A percentile compares a stretch with the other conserved stretches of the same genome.
These are phyloP conservation scores for Phycomyces blakesleeanus DNA, from an alignment of 192 early-diverging fungal genomes.

Conservation along the genomic window DNA sequence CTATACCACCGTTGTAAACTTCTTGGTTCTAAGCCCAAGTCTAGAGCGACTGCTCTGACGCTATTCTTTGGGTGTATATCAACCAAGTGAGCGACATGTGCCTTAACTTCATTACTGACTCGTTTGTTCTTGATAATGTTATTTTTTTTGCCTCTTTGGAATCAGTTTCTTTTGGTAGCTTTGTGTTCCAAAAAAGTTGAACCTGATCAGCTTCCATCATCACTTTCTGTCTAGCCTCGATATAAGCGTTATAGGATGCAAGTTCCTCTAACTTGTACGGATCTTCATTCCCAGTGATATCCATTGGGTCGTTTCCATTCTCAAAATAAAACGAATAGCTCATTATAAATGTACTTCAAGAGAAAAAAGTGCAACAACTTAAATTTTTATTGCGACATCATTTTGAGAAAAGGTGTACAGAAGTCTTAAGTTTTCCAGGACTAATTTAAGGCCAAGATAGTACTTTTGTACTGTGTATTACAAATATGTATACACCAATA, in stretches of 20 bases:
- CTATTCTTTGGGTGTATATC: slow-evolving; percentile 10
- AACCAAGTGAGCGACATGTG: slow-evolving; percentile 10
- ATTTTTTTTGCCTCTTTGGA: not conserved
- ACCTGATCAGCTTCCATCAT: too few relatives aligned
- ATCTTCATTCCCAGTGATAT: slow-evolving; percentile 3
- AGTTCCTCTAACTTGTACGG: slow-evolving; percentile 10
- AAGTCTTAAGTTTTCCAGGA: too few relatives aligned
- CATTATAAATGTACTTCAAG: not conserved
- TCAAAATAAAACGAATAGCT: slow-evolving; percentile 9
- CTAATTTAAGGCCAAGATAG: too few relatives aligned
- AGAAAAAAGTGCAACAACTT: not conserved
- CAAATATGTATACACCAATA: too few relatives aligned
- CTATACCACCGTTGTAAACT: slow-evolving; percentile 3
- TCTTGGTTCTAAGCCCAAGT: not conserved
- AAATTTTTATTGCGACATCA: slow-evolving; percentile 2
- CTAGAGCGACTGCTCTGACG: slow-evolving; percentile 3
- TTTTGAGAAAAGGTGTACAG: not conserved
- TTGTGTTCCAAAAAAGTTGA: not conserved
- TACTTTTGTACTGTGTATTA: too few relatives aligned
- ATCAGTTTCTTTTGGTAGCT: not conserved
- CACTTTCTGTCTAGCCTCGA: not conserved
- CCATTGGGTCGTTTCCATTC: slow-evolving; percentile 9
- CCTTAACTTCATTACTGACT: slow-evolving; percentile 10
- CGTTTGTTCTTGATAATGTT: not conserved
- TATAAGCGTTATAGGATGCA: not conserved